Base-by-base conservation (phyloP, 2,329 filamentous ascomycete genomes). In the Colletotrichum chrysophilum region DNA sequence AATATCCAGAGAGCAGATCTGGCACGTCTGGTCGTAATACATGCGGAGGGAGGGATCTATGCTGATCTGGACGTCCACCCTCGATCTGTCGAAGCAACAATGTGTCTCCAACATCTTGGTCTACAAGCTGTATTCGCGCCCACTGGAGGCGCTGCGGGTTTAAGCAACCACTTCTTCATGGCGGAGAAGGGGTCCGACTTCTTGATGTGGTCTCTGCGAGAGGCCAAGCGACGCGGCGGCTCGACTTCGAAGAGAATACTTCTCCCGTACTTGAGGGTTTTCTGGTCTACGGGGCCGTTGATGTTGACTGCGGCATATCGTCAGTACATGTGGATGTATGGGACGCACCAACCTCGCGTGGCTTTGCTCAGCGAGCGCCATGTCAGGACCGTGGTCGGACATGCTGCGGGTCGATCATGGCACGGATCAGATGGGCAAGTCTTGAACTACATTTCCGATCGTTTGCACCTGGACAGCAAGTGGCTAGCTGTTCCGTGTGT, bases 141-240 rank as follows among this genome's bases (percentile, higher is more conserved):
- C 1, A 80, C 75, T 1, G 61, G 52, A 1, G 76, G 75, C 2
- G 75, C 68, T 12, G 12, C 24, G 10, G 77, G 79, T 0, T 21
- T 79, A 16, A 80, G 79, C 61, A 80, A 80, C 60, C 79, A 80
- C 76, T 80, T 80, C 72, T 79, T 80, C 78, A 79, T 80, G 79
- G 79, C 78, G 1, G 62, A 77, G 24, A 38, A 52, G 3, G 76
- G 70, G 1, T 77, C 79, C 2, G 58, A 75, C 18, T 78, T 80
- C 9, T 68, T 80, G 2, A 66, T 71, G n/a, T 79, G 77, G 77
- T 66, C 77, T 4, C 71, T 80, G 3, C 69, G 75, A 55, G 79
- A 80, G 32, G 78, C 78, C 9, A 79, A 80, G 26, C 76, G 78
- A 12, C 75, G 79, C 38, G 77, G 75, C 6, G 75, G 70, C 7